Conservation (phyloP, 2,329 filamentous ascomycete species). For the Botrytis medusae region DNA sequence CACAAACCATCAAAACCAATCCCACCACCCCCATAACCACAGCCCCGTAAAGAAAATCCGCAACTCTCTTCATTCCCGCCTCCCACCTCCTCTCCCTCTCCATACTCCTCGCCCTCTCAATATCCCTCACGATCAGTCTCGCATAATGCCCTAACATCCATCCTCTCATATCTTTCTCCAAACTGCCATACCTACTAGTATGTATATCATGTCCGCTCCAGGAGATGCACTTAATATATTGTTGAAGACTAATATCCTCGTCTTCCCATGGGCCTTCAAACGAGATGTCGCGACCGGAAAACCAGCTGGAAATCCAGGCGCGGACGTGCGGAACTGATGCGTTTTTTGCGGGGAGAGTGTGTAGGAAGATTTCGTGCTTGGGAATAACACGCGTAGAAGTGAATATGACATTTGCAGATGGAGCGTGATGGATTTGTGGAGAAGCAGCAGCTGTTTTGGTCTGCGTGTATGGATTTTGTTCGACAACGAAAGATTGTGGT, state of each 20-base stretch:
- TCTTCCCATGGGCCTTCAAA: background rate
- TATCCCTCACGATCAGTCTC: background rate
- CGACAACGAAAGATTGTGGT: too few relatives aligned
- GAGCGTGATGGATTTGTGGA: background rate
- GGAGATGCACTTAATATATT: background rate
- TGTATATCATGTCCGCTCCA: conserved; percentile 1
- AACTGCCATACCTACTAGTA: fast-evolving
- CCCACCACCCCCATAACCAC: background rate
- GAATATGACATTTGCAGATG: background rate
- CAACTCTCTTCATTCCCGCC: background rate
- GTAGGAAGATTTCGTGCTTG: background rate
- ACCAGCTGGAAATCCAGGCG: conserved; percentile 2
- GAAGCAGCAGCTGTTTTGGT: too few relatives aligned
- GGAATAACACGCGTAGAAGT: background rate
- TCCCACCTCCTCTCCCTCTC: background rate
- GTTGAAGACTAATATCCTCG: background rate
- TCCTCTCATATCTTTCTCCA: background rate
- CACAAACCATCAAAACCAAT: background rate
- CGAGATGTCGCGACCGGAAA: background rate
- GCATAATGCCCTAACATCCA: background rate
- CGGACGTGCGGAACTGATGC: background rate
- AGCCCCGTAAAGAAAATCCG: background rate
- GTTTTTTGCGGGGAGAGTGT: background rate
- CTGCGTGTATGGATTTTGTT: background rate
- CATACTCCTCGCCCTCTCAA: background rate